A percentile compares a stretch with the other conserved stretches of the same genome.
Conservation (phyloP, 371 early-diverging fungal genomes). For the Basidiobolus meristosporus region DNA sequence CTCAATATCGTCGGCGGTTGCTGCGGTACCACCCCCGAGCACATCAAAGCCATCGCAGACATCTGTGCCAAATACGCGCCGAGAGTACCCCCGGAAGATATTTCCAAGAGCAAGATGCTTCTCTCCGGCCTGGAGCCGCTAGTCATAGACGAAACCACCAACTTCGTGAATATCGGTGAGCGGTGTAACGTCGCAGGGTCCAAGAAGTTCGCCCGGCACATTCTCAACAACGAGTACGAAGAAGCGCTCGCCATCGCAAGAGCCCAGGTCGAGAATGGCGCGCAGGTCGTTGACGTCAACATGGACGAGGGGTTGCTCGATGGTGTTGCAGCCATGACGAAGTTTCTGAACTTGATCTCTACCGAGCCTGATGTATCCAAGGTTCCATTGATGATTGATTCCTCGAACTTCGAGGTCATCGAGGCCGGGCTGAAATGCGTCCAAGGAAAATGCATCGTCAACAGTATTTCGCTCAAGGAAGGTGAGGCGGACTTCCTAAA, state of each 20-base stretch:
- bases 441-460: constrained; percentile 92
- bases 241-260: constrained; percentile 87
- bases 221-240: constrained; percentile 76
- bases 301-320: constrained; percentile 92
- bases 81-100: constrained; percentile 41
- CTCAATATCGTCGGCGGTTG: constrained; percentile 90
- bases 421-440: constrained; percentile 84
- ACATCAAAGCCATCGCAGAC: constrained; percentile 77
- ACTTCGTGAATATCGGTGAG: constrained; percentile 88
- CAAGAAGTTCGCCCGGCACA: constrained; percentile 75
- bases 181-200: constrained; percentile 92
- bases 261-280: constrained; percentile 83
- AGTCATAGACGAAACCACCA: constrained; percentile 49
- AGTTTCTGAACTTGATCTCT: constrained; percentile 77
- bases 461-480: constrained; percentile 86
- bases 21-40: constrained; percentile 88
- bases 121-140: constrained; percentile 75
- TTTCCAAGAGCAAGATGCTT: constrained; percentile 33
- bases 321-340: constrained; percentile 79
- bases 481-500: constrained; percentile 80
- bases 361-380: constrained; percentile 82
- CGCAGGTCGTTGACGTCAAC: constrained; percentile 83
- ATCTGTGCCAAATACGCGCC: constrained; percentile 49
- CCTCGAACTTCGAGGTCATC: constrained; percentile 88
- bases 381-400: constrained; percentile 87